Evolutionary conservation across 352 stramenopile species (phyloP), one percentile per base, ranked within the genome.

Genomic region (Globisporangium uncinulatum): DNA sequence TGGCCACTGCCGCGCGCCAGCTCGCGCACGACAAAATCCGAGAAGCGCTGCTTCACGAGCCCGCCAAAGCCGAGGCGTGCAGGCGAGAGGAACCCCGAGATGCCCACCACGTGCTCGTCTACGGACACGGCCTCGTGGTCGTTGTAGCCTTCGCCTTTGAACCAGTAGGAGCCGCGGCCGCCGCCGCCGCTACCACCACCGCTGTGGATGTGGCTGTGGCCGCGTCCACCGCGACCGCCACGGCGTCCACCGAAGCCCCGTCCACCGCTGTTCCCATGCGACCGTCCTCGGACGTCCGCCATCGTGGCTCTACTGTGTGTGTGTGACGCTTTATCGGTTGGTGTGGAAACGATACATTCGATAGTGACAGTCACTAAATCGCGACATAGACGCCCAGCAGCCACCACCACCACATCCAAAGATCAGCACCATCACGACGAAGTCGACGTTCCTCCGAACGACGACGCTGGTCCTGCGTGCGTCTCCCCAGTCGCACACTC

Each of bases 1-100:
- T 69, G 44, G 4, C 63, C 58, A 1, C 49, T 62, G 19, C 45
- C 21, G 21, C 29, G 45, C 4, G 62, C 37, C 24, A 94, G 57
- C 61, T 96, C 86, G 50, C 87, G 83, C 49, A 96, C 86, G 51
- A 95, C 64, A 63, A 93, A 95, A 56, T 96, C 86, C 29, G 76
- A 87, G 66, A 78, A 95, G 19, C 85, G 73, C 65, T 92, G 79
- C 71, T 95, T 94, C 20, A 94, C 55, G 53, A 87, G 62, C 10
- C 84, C 83, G 15, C 68, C 61, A 57, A 94, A 93, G 32, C 84
- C 80, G 0, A 44, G 37, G 36, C 76, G 66, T 8, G 46, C 24
- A 3, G 61, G 32, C 21, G 43, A 57, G 9, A 84, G 67, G 59
- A 85, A 89, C 45, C 74, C 74, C 0, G 54, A 63, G 65, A 89